Conservation (phyloP, 495 filamentous ascomycete genomes). For the Lophiostoma macrostomum region DNA sequence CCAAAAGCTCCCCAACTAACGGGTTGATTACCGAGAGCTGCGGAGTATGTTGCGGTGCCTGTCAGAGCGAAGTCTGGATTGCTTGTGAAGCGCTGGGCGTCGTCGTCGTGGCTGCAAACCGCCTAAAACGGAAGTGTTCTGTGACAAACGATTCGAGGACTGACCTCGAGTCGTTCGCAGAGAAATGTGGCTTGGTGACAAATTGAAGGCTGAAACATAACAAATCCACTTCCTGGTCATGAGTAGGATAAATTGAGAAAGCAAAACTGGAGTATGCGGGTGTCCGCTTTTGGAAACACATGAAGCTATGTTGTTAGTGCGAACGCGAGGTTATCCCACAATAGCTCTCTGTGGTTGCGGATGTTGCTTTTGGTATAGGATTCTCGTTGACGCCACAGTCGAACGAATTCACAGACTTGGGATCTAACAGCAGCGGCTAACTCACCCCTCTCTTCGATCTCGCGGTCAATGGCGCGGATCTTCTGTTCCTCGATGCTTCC, state of each 20-base stretch:
- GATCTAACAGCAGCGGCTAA: constrained; percentile 8
- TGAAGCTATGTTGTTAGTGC: constrained; percentile 3
- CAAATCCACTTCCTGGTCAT: constrained; percentile 4
- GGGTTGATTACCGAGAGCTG: no score
- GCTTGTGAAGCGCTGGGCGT: constrained; percentile 5
- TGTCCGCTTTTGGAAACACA: constrained; percentile 11
- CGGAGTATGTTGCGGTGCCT: constrained; percentile 1
- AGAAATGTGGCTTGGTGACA: constrained; percentile 13
- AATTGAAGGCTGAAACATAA: constrained; percentile 7
- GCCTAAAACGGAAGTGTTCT: constrained; percentile 12
- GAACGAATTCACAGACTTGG: constrained; percentile 10
- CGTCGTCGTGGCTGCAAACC: constrained; percentile 14
- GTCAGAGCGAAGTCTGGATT: constrained; percentile 12
- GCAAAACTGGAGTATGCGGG: constrained; percentile 10
- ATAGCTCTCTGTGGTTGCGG: background rate
- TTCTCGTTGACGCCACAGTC: constrained; percentile 2
- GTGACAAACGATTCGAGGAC: constrained; percentile 11
- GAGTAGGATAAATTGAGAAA: background rate
- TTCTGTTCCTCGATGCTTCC: constrained; percentile 62
- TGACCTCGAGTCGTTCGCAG: background rate
- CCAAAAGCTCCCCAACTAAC: no score
- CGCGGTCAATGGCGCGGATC: constrained; percentile 59
- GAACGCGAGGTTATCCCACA: constrained; percentile 14
- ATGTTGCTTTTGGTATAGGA: constrained; percentile 10
- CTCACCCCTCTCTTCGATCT: constrained; percentile 61